Base-by-base conservation (phyloP, 352 stramenopile genomes). In the Globisporangium parvum region DNA sequence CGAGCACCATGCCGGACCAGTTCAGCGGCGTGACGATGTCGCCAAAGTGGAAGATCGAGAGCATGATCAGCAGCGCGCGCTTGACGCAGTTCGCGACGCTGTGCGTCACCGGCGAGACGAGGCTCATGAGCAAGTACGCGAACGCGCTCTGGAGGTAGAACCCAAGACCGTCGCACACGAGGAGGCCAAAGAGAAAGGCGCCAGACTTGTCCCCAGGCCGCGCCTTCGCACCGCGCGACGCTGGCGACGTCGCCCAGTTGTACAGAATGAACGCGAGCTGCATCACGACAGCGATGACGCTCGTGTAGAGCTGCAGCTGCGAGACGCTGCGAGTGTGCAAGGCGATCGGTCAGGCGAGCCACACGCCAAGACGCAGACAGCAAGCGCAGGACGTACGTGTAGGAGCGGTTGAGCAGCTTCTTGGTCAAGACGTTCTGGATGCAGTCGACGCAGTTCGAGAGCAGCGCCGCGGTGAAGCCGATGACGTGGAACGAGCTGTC, bases 391-490 rank as follows among this genome's bases (percentile, higher is more conserved):
- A 71, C 75, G 53, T 79, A 93, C 83, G 76, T 80, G 69, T 91
- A 93, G 4, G 77, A 75, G 10, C 67, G 69, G 24, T 88, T 93
- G 26, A 97, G 74, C 39, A 96, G 67, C 40, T 81, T 77, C 69
- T 97, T 97, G 14, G 77, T 90, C 58, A 97, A 70, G 10, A 97
- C 89, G 60, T 97, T 97, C 61, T 97, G 89, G 39, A 96, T 84
- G 69, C 89, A 97, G 60, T 97, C 89, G 39, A 93, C 79, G 64
- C 85, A 96, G 65, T 97, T 97, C 39, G 88, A 93, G 51, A 83
- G 76, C 40, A 97, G 71, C 21, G 89, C 88, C 17, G 89, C 88
- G 23, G 87, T 58, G 53, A 97, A 96, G n/a, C 89, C 89, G 51
- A 96, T 81, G 46, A 76, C 48, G 62, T 96, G 81, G 69, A 96